Percentiles rank a stretch among this genome's conserved stretches.
Conservation (phyloP, 495 filamentous ascomycete genomes). For the Aspergillus nanangensis region DNA sequence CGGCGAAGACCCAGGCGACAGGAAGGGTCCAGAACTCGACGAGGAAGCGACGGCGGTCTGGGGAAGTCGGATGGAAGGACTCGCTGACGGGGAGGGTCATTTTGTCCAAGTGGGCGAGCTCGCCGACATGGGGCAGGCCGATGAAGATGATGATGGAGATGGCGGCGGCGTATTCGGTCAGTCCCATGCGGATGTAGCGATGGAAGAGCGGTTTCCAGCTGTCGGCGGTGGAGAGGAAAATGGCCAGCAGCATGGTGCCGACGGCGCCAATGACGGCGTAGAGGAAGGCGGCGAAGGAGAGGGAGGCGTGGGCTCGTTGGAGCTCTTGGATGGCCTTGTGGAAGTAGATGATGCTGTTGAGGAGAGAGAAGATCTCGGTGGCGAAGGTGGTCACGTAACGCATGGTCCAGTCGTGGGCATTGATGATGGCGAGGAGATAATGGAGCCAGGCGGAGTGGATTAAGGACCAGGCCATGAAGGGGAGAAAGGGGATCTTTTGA, state of each 20-base stretch:
- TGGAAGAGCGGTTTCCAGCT: conserved; percentile 64
- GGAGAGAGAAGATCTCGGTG: conserved; percentile 65
- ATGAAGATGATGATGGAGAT: conserved; percentile 69
- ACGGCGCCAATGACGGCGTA: conserved; percentile 66
- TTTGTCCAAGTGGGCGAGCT: conserved; percentile 58
- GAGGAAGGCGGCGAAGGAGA: conserved; percentile 65
- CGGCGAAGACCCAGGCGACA: conserved; percentile 57
- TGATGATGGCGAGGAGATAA: conserved; percentile 64
- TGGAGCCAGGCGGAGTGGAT: conserved; percentile 71
- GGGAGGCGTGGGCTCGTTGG: conserved; percentile 51
- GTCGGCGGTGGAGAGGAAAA: conserved; percentile 60
- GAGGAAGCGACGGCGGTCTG: conserved; percentile 55
- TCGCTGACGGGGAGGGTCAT: conserved; percentile 55
- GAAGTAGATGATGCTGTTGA: conserved; percentile 73
- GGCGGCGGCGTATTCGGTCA: conserved; percentile 66
- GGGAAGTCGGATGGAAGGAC: conserved; percentile 55
- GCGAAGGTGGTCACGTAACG: conserved; percentile 69
- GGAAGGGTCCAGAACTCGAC: conserved; percentile 65
- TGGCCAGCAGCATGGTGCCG: conserved; percentile 64
- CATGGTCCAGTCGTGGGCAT: conserved; percentile 77
- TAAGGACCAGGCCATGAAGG: conserved; percentile 72
- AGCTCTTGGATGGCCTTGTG: conserved; percentile 70
- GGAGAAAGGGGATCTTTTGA: conserved; percentile 56
- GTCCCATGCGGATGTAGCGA: conserved; percentile 59
- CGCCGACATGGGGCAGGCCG: conserved; percentile 61